Base-by-base conservation (phyloP, 306 rosid genomes). In the Cicer chorassanicum region DNA sequence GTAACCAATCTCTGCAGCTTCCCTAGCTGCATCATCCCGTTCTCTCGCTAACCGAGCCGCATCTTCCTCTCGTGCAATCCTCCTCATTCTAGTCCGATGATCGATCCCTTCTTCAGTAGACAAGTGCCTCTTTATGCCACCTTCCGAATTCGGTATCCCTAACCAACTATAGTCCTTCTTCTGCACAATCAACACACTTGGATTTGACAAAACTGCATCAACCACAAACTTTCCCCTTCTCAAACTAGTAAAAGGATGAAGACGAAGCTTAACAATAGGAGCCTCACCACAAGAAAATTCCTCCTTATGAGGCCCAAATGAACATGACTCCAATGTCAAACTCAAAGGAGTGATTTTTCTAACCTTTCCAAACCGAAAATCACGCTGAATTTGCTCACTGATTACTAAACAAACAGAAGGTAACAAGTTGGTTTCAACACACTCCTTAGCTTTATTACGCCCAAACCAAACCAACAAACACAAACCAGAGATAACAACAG, bases 261-360 rank as follows among this genome's bases (percentile, higher is more conserved):
- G 57, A 4, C 92, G 79, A 65, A 94, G 73, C 86, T 91, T 87
- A 85, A 90, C 81, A 0, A 84, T 85, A 34, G 97, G 93, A 61
- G 75, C 89, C 86, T 91, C 98, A 3, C 93, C 96, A 40, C 96
- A 89, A 42, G 98, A 88, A 73, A 94, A 94, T 42, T 94, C 98
- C 78, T 90, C 89, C 42, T 64, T 73, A 49, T 82, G 88, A 50
- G 98, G 95, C 82, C 95, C 96, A 65, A 90, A 70, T 38, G 96
- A 91, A 81, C 95, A 87, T 1, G 97, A 87, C 67, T 91, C 97
- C 75, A 94, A 80, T 0, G 96, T 91, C 66, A 94, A 68, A 86
- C 98, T 94, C 81, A 94, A 80, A 6, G 93, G 98, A 1, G 97
- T 87, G 74, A 94, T 74, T 42, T 90, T 90, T 44, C 82, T 71